These are phyloP conservation scores for Aspergillus costaricaensis DNA, from an alignment of 2,329 filamentous ascomycete species.

Conservation along the genomic window DNA sequence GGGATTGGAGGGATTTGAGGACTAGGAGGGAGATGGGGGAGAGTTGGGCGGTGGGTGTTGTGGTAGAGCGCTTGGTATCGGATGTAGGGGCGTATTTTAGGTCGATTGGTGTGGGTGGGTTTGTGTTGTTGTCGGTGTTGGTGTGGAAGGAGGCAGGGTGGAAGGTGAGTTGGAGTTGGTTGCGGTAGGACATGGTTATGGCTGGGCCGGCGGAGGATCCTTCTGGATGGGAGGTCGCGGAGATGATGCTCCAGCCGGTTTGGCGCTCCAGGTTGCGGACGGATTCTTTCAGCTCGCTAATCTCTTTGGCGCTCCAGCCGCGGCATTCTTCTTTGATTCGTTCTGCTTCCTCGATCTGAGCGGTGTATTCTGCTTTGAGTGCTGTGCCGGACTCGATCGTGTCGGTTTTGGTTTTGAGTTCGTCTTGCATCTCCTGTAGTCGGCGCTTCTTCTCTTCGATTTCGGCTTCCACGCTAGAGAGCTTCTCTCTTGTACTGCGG, in stretches of 20 bases:
- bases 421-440: constrained; percentile 65
- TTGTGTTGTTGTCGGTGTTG: constrained; percentile 10
- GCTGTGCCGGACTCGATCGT: constrained; percentile 64
- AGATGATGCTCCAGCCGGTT: constrained; percentile 49
- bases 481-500: constrained; percentile 67
- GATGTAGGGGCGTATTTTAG: constrained; percentile 35
- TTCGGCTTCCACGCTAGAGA: constrained; percentile 66
- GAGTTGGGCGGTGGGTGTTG: constrained; percentile 18
- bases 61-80: constrained; percentile 12
- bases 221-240: constrained; percentile 32
- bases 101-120: constrained; percentile 33
- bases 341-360: constrained; percentile 80
- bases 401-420: constrained; percentile 68
- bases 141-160: constrained; percentile 41
- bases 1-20: constrained; percentile 43
- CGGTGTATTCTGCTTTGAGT: constrained; percentile 68
- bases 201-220: constrained; percentile 31
- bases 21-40: constrained; percentile 45
- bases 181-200: constrained; percentile 46
- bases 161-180: constrained; percentile 46
- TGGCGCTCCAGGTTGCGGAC: constrained; percentile 44
- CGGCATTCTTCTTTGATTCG: constrained; percentile 82
- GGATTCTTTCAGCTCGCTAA: constrained; percentile 67
- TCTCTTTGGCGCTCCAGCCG: constrained; percentile 83
- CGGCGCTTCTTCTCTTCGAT: constrained; percentile 69